These are phyloP conservation scores for fission yeast (Schizosaccharomyces pombe) DNA, from an alignment of 805 yeast genomes.

Conservation along the genomic window ASM294v3 CU329670.1:1184501-1185000, in stretches of 20 bases:
- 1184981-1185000: conserved; percentile 78
- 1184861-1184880: conserved; percentile 77
- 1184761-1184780: conserved; percentile 92
- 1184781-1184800: conserved; percentile 73
- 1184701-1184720: conserved; percentile 84
- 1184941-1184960: conserved; percentile 59
- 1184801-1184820: conserved; percentile 80
- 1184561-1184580: conserved; percentile 92
- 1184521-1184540: conserved; percentile 93
- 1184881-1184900: conserved; percentile 73
- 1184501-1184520: conserved; percentile 94
- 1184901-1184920: conserved; percentile 66
- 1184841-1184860: conserved; percentile 82
- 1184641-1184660: conserved; percentile 41
- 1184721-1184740: conserved; percentile 89
- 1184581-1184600: conserved; percentile 82
- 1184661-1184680: conserved; percentile 97
- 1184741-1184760: conserved; percentile 97
- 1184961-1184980: conserved; percentile 56
- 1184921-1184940: conserved; percentile 62
- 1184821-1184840: conserved; percentile 77
- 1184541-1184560: conserved; percentile 83
- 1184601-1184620: conserved; percentile 97
- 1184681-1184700: conserved; percentile 94
- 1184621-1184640: conserved; percentile 80